These are phyloP conservation scores for Neurospora cerealis DNA, from an alignment of 495 filamentous ascomycete genomes.

Conservation along the genomic window DNA sequence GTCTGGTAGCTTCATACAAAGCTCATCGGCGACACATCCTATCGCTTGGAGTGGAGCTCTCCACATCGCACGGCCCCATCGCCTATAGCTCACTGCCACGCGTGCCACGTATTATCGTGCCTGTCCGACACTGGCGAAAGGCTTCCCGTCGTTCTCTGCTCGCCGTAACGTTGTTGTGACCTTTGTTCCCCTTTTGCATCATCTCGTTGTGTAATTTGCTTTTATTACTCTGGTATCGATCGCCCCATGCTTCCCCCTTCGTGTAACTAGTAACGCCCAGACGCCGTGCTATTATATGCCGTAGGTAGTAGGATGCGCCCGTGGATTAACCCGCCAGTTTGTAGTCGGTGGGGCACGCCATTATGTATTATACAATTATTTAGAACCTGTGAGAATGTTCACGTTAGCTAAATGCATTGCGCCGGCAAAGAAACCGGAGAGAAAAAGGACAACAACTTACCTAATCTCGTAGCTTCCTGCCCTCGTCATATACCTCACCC, in stretches of 20 bases:
- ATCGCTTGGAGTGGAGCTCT: background rate
- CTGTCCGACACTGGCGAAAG: background rate
- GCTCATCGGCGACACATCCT: background rate
- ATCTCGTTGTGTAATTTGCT: background rate
- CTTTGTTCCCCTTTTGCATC: background rate
- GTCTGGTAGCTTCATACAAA: background rate
- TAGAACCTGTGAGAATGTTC: slow-evolving; percentile 7
- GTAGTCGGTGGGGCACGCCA: background rate
- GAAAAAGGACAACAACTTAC: slow-evolving; percentile 25
- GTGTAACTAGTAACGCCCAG: slow-evolving; percentile 4
- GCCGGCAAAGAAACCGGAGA: background rate
- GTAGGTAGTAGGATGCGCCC: background rate
- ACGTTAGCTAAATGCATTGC: background rate
- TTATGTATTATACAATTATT: slow-evolving; percentile 1
- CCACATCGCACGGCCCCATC: background rate
- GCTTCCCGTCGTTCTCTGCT: background rate
- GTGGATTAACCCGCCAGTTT: background rate
- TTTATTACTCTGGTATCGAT: background rate
- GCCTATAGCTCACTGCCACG: background rate
- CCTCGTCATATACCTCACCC: slow-evolving; percentile 98
- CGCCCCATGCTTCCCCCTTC: background rate
- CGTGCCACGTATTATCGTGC: background rate
- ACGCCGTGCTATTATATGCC: slow-evolving; percentile 9
- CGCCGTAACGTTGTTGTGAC: background rate
- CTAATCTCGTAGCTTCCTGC: slow-evolving; percentile 76